Evolutionary conservation across 257 asterid species (phyloP).

Genomic region (Catharanthus roseus): DNA sequence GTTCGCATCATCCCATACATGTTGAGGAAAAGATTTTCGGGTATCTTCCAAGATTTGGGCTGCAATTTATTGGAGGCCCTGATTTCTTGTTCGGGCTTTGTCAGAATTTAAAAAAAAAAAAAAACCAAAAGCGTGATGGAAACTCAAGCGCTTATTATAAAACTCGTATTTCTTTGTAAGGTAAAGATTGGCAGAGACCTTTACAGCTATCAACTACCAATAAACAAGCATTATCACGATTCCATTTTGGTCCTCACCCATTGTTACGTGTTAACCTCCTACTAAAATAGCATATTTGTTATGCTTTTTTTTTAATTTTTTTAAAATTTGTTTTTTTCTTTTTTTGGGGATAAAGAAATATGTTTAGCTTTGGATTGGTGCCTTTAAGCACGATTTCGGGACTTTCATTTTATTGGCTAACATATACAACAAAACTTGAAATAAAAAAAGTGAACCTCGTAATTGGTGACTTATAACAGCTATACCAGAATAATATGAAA

Average conservation of each 20-base stretch:
- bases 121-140: background rate
- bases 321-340: too few relatives aligned
- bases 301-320: too few relatives aligned
- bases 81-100: background rate
- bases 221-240: conserved; percentile 1
- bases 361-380: too few relatives aligned
- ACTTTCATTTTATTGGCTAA: background rate
- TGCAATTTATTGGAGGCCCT: background rate
- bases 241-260: background rate
- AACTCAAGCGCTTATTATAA: too few relatives aligned
- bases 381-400: background rate
- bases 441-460: background rate
- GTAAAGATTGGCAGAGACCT: background rate
- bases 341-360: too few relatives aligned
- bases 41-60: background rate
- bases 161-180: background rate
- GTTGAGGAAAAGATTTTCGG: background rate
- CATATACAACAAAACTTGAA: background rate
- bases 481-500: too few relatives aligned
- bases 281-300: too few relatives aligned
- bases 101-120: background rate
- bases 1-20: background rate
- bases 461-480: too few relatives aligned
- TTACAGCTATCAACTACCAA: conserved; percentile 4
- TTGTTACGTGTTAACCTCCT: too few relatives aligned